Conservation (phyloP, 768 basidiomycete genomes). For the Kwoniella europaea region DNA sequence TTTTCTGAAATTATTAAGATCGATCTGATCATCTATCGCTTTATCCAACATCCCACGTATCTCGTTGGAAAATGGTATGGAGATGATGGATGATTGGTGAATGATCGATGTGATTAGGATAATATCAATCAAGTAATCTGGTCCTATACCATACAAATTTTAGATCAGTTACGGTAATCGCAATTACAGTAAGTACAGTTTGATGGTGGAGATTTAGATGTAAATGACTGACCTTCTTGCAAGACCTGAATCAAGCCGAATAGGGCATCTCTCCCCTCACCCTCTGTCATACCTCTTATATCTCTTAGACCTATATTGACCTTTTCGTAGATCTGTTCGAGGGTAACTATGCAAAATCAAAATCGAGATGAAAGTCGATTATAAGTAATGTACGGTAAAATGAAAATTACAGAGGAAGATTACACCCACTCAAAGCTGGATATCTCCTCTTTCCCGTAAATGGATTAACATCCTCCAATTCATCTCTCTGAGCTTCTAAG, state of each 20-base stretch:
- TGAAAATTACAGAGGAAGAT: background rate
- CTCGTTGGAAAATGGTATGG: conserved; percentile 28
- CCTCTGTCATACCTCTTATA: background rate
- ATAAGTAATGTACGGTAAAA: too few species aligned
- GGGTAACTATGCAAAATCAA: conserved; percentile 18
- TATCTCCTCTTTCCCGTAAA: conserved; percentile 25
- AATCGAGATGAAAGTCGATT: background rate
- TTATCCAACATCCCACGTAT: conserved; percentile 34
- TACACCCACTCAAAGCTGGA: conserved; percentile 36
- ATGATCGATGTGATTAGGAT: conserved; percentile 38
- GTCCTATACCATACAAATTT: conserved; percentile 22
- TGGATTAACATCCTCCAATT: conserved; percentile 29
- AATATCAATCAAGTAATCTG: conserved; percentile 49
- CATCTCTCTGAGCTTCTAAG: conserved; percentile 40
- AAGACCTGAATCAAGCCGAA: conserved; percentile 24
- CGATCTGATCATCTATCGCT: conserved; percentile 29
- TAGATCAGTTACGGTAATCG: too few species aligned
- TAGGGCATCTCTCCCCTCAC: background rate
- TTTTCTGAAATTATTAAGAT: conserved; percentile 27
- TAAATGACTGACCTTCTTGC: conserved; percentile 35
- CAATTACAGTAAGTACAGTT: too few species aligned
- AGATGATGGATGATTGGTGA: conserved; percentile 43
- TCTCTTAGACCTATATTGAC: conserved; percentile 11
- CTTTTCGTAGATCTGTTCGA: conserved; percentile 33
- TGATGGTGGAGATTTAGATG: too few species aligned